phyloP scores from a whole-genome alignment of 2,329 filamentous ascomycete species.

The Trichoderma sp. region DNA sequence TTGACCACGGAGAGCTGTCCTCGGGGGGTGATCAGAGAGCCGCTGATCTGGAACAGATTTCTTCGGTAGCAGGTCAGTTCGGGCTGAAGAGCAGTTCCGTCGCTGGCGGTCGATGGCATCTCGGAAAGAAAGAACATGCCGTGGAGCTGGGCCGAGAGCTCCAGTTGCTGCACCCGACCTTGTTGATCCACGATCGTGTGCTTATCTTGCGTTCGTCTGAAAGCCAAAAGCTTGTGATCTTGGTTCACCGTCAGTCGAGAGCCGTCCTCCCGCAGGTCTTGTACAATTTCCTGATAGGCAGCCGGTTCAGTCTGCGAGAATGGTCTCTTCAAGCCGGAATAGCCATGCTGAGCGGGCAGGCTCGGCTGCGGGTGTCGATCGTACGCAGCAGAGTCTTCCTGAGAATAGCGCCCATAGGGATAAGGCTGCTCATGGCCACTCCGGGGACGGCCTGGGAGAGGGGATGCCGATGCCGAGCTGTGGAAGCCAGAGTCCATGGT shows the following conservation, averaged over 20 bases:
- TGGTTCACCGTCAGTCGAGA: slow-evolving; percentile 61
- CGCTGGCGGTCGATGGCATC: slow-evolving; percentile 65
- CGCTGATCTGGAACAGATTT: slow-evolving; percentile 95
- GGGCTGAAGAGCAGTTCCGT: slow-evolving; percentile 64
- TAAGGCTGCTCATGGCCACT: slow-evolving; percentile 55
- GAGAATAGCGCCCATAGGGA: slow-evolving; percentile 56
- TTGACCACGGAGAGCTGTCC: slow-evolving; percentile 78
- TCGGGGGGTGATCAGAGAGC: slow-evolving; percentile 78
- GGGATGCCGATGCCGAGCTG: slow-evolving; percentile 49
- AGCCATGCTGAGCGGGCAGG: slow-evolving; percentile 55
- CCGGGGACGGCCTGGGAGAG: slow-evolving; percentile 54
- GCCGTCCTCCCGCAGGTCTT: slow-evolving; percentile 61
- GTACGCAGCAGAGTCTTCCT: slow-evolving; percentile 58
- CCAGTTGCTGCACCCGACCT: slow-evolving; percentile 62
- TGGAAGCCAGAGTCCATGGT: slow-evolving; percentile 54
- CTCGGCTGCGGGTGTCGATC: slow-evolving; percentile 55
- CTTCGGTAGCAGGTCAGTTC: slow-evolving; percentile 95
- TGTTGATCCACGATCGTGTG: slow-evolving; percentile 62
- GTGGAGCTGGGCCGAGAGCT: slow-evolving; percentile 72
- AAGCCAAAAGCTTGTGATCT: slow-evolving; percentile 63
- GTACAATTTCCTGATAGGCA: slow-evolving; percentile 62
- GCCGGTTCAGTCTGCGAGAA: slow-evolving; percentile 59
- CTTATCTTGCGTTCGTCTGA: slow-evolving; percentile 61
- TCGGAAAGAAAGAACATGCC: slow-evolving; percentile 90
- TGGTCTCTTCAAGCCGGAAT: slow-evolving; percentile 58